Percentiles rank a stretch among this genome's conserved stretches.
phyloP scores from a whole-genome alignment of 2,329 filamentous ascomycete genomes.

The Fusarium sp. region DNA sequence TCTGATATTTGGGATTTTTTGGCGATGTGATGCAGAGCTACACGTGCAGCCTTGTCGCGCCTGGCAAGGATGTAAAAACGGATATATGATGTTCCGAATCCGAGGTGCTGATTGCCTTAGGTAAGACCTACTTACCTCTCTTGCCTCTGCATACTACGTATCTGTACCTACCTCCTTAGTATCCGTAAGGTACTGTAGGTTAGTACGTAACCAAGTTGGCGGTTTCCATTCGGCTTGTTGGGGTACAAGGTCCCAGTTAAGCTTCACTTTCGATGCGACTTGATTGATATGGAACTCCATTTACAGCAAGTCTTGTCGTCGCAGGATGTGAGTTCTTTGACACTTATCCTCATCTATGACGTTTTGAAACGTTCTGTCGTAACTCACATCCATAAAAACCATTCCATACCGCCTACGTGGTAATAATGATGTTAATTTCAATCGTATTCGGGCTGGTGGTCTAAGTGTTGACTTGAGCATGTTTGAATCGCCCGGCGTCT shows the following conservation, averaged over 20 bases:
- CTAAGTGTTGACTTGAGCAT: slow-evolving; percentile 29
- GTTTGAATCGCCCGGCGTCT: slow-evolving; percentile 37
- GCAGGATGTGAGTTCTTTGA: neutral
- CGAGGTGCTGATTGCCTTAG: slow-evolving; percentile 12
- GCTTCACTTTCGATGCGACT: too few species aligned
- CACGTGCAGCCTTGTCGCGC: slow-evolving; percentile 51
- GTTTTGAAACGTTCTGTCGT: neutral
- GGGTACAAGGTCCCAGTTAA: too few species aligned
- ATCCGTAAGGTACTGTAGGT: too few species aligned
- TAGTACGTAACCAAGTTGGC: too few species aligned
- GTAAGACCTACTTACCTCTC: too few species aligned
- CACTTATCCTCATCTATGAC: neutral
- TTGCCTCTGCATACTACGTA: too few species aligned
- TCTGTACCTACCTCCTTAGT: too few species aligned
- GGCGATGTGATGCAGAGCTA: slow-evolving; percentile 43
- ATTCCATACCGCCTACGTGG: neutral
- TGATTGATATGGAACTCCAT: neutral
- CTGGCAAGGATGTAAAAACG: slow-evolving; percentile 34
- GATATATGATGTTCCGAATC: slow-evolving; percentile 35
- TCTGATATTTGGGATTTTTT: slow-evolving; percentile 46
- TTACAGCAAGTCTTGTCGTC: neutral
- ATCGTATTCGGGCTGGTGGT: slow-evolving; percentile 13
- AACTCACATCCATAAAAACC: neutral
- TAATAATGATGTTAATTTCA: neutral
- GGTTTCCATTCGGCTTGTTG: too few species aligned